Base-by-base conservation (phyloP, 768 basidiomycete genomes). In the Tylopilus subfusipes region DNA sequence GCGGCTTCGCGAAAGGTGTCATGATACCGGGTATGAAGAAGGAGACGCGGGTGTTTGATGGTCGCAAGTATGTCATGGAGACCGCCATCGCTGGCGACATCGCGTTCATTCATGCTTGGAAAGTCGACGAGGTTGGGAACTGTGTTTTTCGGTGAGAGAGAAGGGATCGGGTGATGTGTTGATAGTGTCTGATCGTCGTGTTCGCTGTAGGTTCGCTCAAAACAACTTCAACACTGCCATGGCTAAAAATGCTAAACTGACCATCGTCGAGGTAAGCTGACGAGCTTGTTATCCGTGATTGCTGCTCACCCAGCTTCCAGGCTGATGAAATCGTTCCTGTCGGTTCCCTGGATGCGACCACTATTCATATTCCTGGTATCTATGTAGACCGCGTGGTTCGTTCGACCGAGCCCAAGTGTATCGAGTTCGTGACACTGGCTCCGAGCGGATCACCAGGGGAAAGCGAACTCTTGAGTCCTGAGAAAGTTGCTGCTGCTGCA, bases 61-160 rank as follows among this genome's bases (percentile, higher is more conserved):
- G 92, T n/a, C 81, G 85, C 64, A 75, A 81, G 67, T 95, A 86
- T 72, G 74, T 95, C 27, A 73, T 96, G 70, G 93, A 97, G 70
- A 81, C 85, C 14, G 84, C 90, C 9, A 81, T 93, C 56, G 74
- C 80, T 16, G 90, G 86, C 14, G 90, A 92, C 69, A 83, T 92
- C 59, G 93, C 94, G 10, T 85, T 97, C 68, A 75, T 97, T 43
- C 78, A 84, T 42, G 94, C 91, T 4, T 95, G 92, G 92, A 95
- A 93, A 70, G 94, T 83, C 14, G 93, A 97, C 60, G 91, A 92
- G 68, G 80, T 84, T 40, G 93, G 93, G 2, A 97, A 97, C 70
- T 88, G 86, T 62, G 83, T 94, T 39, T 97, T 97, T 78, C 80
- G 92, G 88, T 90, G 63, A 52, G 59, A 42, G 22, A 43, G 10